phyloP scores from a whole-genome alignment of 2,329 filamentous ascomycete species.

The Trichocomaceae sp. region DNA sequence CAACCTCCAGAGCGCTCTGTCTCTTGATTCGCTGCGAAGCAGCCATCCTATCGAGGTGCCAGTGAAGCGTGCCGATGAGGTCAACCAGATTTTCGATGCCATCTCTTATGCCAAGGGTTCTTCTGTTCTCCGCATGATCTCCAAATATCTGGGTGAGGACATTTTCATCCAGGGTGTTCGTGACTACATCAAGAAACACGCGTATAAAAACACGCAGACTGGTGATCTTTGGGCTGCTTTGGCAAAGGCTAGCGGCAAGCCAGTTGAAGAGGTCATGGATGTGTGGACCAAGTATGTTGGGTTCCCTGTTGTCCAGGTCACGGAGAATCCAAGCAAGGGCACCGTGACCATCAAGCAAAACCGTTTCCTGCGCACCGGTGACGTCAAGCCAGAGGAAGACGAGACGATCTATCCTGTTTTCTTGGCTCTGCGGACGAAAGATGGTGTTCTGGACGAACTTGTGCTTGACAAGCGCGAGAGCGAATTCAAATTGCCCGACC shows the following conservation, averaged over 20 bases:
- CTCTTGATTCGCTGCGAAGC: conserved; percentile 83
- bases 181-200: conserved; percentile 87
- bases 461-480: conserved; percentile 67
- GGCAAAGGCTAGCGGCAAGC: conserved; percentile 81
- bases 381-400: conserved; percentile 91
- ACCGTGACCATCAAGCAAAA: conserved; percentile 89
- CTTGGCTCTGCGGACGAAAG: conserved; percentile 73
- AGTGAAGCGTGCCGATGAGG: conserved; percentile 88
- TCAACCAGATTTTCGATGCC: conserved; percentile 97
- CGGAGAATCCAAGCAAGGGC: conserved; percentile 62
- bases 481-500: conserved; percentile 67
- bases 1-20: conserved; percentile 79
- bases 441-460: conserved; percentile 71
- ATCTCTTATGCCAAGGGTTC: conserved; percentile 98
- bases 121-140: conserved; percentile 94
- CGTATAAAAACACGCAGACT: conserved; percentile 91
- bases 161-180: conserved; percentile 87
- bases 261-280: conserved; percentile 82
- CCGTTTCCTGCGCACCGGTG: conserved; percentile 84
- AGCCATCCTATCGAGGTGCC: conserved; percentile 96
- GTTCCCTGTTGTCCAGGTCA: conserved; percentile 83
- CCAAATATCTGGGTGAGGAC: conserved; percentile 88
- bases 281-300: conserved; percentile 97
- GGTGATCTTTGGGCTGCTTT: conserved; percentile 85
- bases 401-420: conserved; percentile 83